Evolutionary conservation across 2,329 filamentous ascomycete genomes (phyloP), one percentile per base, ranked within the genome.

Genomic region (Venturia pyrina): DNA sequence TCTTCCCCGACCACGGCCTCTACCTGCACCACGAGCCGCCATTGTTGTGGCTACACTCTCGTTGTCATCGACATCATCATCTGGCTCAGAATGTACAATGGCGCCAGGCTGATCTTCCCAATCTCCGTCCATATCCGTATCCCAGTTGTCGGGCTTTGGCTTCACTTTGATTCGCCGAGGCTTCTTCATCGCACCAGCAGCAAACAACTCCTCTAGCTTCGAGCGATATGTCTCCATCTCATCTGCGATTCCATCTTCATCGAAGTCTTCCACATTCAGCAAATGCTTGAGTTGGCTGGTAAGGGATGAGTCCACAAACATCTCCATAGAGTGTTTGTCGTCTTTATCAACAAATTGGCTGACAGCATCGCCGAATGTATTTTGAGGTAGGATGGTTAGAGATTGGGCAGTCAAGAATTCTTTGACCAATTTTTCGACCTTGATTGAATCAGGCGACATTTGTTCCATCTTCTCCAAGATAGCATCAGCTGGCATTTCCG

Each of bases 261-360:
- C 86, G 0, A 83, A 81, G 59, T 89, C 85, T 6, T 87, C 84
- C 56, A 87, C 80, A 4, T 68, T 64, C 44, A 79, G 71, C 66
- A 64, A 50, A 10, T 62, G 19, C 66, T 78, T 77, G 53, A 80
- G 72, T 66, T 81, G 79, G 19, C 72, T 74, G 17, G 73, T 72
- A 37, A 82, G 71, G 68, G 75, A 78, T 5, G 79, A 75, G 5
- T 76, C 73, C 8, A 82, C 76, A 66, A 82, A 82, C 15, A 73
- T 75, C 68, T 79, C 75, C 87, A 98, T 91, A 2, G 91, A 91
- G 71, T 95, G 88, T 73, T 93, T 96, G 78, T 99, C 95, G 70
- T 96, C 91, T 70, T 98, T 98, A 74, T 93, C 88, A 34, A 99
- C 91, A 71, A 95, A 99, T 68, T 96, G 90, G 60, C 87, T 88